phyloP scores from a whole-genome alignment of 352 stramenopile species.

The Pythium aquatile region DNA sequence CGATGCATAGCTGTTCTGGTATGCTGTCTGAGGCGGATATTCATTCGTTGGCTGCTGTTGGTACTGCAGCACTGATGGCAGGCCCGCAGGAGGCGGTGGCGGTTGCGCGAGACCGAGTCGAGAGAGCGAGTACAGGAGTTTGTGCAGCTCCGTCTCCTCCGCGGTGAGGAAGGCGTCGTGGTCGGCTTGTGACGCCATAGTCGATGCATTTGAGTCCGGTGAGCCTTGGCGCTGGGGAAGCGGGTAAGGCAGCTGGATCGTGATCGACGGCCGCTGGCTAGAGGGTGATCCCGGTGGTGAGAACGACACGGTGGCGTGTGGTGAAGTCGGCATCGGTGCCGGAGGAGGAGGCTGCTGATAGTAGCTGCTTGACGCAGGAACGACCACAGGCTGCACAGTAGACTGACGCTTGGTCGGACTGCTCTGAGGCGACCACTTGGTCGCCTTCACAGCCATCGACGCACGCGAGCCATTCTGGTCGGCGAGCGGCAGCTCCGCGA shows the following conservation, averaged over 20 bases:
- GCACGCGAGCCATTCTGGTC: constrained; percentile 21
- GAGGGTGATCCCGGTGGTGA: constrained; percentile 1
- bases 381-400: background rate
- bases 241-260: constrained; percentile 39
- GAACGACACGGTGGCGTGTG: background rate
- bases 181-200: constrained; percentile 27
- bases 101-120: constrained; percentile 42
- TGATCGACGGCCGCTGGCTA: constrained; percentile 27
- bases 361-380: background rate
- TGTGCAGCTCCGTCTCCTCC: constrained; percentile 49
- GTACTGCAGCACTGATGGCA: background rate
- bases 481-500: constrained; percentile 40
- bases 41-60: background rate
- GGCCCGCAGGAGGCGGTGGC: background rate
- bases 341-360: background rate
- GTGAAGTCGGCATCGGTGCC: background rate
- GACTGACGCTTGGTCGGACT: constrained; percentile 18
- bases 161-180: constrained; percentile 24
- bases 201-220: constrained; percentile 45
- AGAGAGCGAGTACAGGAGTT: constrained; percentile 57
- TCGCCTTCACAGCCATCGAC: background rate
- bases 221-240: constrained; percentile 50
- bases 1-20: constrained; percentile 4
- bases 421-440: constrained; percentile 2
- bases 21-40: background rate